Conservation (phyloP, 148 eudicot species). For the Pouteria glomerata region DNA sequence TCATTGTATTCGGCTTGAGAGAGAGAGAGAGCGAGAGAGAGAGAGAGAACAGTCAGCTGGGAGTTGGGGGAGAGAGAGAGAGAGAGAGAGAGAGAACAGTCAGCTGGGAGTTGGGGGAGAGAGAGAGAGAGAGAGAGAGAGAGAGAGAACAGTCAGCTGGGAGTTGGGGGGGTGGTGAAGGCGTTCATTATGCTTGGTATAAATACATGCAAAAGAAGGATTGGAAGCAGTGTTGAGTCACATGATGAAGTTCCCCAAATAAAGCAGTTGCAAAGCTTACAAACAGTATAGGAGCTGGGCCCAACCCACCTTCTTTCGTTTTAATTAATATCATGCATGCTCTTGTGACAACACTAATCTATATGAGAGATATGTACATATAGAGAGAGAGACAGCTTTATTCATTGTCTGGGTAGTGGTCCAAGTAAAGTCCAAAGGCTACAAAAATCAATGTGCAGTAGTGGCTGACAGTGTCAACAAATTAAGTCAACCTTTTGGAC, state of each 20-base stretch:
- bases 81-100: too few species aligned
- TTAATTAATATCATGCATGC: background rate
- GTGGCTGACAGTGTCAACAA: conserved; percentile 16
- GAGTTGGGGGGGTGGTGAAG: conserved; percentile 13
- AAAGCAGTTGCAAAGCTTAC: background rate
- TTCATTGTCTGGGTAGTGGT: conserved; percentile 3
- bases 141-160: background rate
- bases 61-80: too few species aligned
- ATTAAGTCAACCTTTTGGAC: conserved; percentile 22
- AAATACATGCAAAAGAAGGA: conserved; percentile 12
- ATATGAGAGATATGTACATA: background rate
- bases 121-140: conserved; percentile 1
- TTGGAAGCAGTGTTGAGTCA: background rate
- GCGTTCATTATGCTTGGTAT: conserved; percentile 13
- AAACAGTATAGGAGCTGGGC: background rate
- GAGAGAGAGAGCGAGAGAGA: too few species aligned
- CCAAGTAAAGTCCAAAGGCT: background rate
- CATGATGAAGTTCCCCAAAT: conserved; percentile 1
- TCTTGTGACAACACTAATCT: conserved; percentile 3
- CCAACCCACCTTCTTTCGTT: conserved; percentile 10
- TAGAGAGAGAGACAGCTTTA: too few species aligned
- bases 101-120: too few species aligned
- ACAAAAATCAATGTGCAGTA: conserved; percentile 12
- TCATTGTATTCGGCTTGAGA: too few species aligned
- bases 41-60: too few species aligned